These are phyloP conservation scores for Fusarium oligoseptatum DNA, from an alignment of 2,329 filamentous ascomycete genomes.

Conservation along the genomic window DNA sequence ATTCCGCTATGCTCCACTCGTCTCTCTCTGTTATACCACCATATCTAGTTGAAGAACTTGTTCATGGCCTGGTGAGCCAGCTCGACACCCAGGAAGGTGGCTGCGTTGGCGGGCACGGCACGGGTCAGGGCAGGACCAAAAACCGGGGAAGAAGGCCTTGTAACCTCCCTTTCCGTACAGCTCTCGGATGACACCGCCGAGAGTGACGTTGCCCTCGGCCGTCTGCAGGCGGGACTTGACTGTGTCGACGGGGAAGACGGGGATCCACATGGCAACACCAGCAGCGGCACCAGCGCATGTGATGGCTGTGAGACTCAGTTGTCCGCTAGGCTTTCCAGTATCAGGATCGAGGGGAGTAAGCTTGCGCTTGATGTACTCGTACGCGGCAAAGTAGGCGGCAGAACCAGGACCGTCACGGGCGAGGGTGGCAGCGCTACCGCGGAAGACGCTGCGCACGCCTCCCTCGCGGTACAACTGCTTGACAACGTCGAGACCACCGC, in stretches of 20 bases:
- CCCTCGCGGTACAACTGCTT: constrained; percentile 93
- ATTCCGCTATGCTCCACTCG: background rate
- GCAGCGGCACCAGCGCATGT: constrained; percentile 90
- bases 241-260: constrained; percentile 97
- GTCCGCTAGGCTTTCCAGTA: constrained; percentile 78
- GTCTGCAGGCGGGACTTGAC: constrained; percentile 96
- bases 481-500: constrained; percentile 89
- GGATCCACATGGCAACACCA: constrained; percentile 99
- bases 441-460: constrained; percentile 91
- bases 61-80: constrained; percentile 86
- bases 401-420: constrained; percentile 93
- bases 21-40: background rate
- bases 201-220: constrained; percentile 84
- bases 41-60: constrained; percentile 69
- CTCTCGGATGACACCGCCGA: constrained; percentile 82
- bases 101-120: constrained; percentile 95
- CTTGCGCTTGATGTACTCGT: constrained; percentile 92
- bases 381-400: constrained; percentile 96
- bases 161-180: constrained; percentile 87
- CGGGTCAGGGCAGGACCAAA: constrained; percentile 94
- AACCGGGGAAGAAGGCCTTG: constrained; percentile 96
- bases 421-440: constrained; percentile 89
- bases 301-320: constrained; percentile 85
- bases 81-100: constrained; percentile 91
- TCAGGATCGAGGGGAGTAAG: constrained; percentile 86